Conservation (phyloP, 371 early-diverging fungal genomes). For the Mucor racemosus region DNA sequence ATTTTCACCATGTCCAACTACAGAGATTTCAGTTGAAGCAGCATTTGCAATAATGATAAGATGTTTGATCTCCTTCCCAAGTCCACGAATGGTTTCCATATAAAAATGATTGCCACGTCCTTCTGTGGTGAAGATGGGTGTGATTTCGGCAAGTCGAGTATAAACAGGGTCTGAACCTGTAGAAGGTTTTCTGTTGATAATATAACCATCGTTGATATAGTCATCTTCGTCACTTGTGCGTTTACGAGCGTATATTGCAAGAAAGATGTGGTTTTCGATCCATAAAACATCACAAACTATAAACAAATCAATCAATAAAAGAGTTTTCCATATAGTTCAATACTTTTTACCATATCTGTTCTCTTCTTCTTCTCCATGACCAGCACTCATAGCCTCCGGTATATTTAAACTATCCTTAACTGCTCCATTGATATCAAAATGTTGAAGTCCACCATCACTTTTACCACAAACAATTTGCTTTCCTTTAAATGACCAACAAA, state of each 20-base stretch:
- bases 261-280: constrained; percentile 47
- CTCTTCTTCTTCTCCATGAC: constrained; percentile 22
- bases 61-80: constrained; percentile 40
- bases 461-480: constrained; percentile 57
- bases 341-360: constrained; percentile 39
- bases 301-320: not conserved
- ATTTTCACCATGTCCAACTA: constrained; percentile 43
- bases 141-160: constrained; percentile 42
- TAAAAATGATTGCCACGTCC: constrained; percentile 44
- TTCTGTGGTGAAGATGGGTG: constrained; percentile 41
- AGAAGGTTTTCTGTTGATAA: constrained; percentile 39
- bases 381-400: constrained; percentile 33
- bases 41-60: constrained; percentile 44
- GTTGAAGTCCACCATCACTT: constrained; percentile 37
- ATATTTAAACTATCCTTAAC: constrained; percentile 26
- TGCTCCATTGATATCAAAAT: constrained; percentile 41
- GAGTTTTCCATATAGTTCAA: not conserved
- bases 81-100: constrained; percentile 44
- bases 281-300: constrained; percentile 50
- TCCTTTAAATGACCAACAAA: constrained; percentile 64
- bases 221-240: constrained; percentile 26
- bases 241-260: constrained; percentile 37
- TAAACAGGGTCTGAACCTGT: constrained; percentile 24
- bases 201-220: constrained; percentile 36
- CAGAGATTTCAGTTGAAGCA: constrained; percentile 43